Base-by-base conservation (phyloP, 1,284 basidiomycete genomes). In the Ceratorhiza oryzae-sativae region DNA sequence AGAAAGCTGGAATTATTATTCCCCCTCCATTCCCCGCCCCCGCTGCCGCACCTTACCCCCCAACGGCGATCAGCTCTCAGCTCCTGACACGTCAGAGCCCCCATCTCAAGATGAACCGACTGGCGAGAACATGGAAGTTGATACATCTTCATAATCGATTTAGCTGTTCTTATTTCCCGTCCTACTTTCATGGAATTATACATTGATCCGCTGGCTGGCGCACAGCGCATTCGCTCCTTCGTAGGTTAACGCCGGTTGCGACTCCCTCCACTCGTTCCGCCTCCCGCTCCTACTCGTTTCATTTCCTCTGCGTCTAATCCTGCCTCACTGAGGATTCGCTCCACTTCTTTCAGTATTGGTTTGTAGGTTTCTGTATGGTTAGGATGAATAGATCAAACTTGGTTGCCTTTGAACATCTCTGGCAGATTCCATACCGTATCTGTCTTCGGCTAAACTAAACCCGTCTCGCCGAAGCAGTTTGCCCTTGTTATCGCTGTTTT, bases 231-330 rank as follows among this genome's bases (percentile, higher is more conserved):
- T 60, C 65, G 15, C 42, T 46, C 53, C 32, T 45, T 45, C 58
- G 49, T 68, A 68, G 34, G 12, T 56, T 68, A 56, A 23, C 73
- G 60, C 23, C 73, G 59, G 49, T 74, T 74, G 20, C 72, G 65
- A 23, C 65, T 73, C 23, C 49, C 60, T 10, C 58, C 42, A 32
- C 55, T 53, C 70, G 58, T 59, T 62, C 55, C 67, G 9, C 63
- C 73, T n/a, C 60, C 72, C 20, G 58, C 86, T 27, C 85, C 85
- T 13, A 81, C 81, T 20, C 75, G 76, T 72, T 80, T 83, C 82
- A 93, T 90, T 74, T 95, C 94, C 8, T 92, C 90, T 70, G 93
- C 91, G 73, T 97, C 94, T 67, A 97, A 80, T 1, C 94, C 95
- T 0, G 95, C 94, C 76, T 94, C 93, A 15, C 86, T 87, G 67